Percentiles rank a stretch among this genome's conserved stretches.
Evolutionary conservation across 148 eudicot genomes (phyloP).

Genomic region (Nepenthes gracilis): DNA sequence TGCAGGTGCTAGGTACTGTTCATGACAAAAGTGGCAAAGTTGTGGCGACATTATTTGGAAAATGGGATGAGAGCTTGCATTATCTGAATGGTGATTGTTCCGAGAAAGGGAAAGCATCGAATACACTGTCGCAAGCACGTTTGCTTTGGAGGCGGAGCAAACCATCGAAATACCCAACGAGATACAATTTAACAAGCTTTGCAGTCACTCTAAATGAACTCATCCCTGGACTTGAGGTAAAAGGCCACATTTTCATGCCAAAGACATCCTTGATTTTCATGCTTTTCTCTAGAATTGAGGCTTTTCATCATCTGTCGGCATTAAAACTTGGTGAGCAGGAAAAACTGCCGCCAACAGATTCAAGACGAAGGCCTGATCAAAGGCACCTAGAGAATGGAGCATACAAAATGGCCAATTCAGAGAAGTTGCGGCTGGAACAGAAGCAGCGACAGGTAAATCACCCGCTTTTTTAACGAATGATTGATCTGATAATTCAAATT

Average conservation of each 20-base stretch:
- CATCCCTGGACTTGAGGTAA: conserved; percentile 23
- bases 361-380: conserved; percentile 26
- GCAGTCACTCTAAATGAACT: conserved; percentile 23
- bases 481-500: background rate
- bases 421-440: conserved; percentile 21
- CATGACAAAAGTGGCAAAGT: conserved; percentile 7
- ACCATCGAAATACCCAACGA: conserved; percentile 11
- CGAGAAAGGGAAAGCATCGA: conserved; percentile 39
- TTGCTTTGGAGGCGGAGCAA: conserved; percentile 64
- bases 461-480: background rate
- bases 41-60: conserved; percentile 10
- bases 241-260: background rate
- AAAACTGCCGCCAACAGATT: conserved; percentile 27
- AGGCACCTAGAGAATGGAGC: conserved; percentile 23
- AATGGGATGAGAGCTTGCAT: conserved; percentile 14
- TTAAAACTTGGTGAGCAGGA: conserved; percentile 10
- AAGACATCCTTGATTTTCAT: background rate
- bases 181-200: conserved; percentile 21
- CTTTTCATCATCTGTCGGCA: background rate
- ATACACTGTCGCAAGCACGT: conserved; percentile 26
- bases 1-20: conserved; percentile 11
- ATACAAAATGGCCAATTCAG: conserved; percentile 15
- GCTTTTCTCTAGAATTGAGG: background rate
- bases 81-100: conserved; percentile 17
- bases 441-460: conserved; percentile 22